phyloP scores from a whole-genome alignment of 2,329 filamentous ascomycete species.

The Diplocarpon mali region DNA sequence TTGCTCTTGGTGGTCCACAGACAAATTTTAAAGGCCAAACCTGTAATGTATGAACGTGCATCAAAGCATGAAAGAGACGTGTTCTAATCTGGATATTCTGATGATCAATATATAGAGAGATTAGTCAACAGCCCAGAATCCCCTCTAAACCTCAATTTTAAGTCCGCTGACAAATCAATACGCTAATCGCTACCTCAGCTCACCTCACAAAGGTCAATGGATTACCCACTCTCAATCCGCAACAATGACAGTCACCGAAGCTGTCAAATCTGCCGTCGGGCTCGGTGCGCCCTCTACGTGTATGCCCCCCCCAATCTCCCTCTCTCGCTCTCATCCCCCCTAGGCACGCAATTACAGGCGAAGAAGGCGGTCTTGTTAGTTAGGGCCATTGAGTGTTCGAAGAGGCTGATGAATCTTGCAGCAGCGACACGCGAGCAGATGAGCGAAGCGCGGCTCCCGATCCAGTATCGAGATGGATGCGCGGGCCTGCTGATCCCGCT shows the following conservation, averaged over 20 bases:
- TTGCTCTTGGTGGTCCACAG: no score
- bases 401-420: constrained; percentile 26
- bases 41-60: no score
- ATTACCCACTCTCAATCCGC: background rate
- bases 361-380: background rate
- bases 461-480: constrained; percentile 92
- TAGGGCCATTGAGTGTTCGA: background rate
- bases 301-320: constrained; percentile 1
- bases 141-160: constrained; percentile 14
- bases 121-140: no score
- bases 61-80: no score
- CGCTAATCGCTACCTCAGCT: constrained; percentile 1
- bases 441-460: no score
- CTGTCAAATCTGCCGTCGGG: constrained; percentile 37
- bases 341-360: background rate
- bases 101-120: no score
- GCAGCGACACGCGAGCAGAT: constrained; percentile 76
- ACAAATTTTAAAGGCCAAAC: no score
- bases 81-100: no score
- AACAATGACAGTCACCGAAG: constrained; percentile 36
- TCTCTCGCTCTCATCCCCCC: background rate
- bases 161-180: constrained; percentile 1
- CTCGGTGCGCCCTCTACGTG: constrained; percentile 24
- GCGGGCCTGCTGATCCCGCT: constrained; percentile 89
- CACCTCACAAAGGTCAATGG: background rate